Evolutionary conservation across 176 grass and related monocot genomes (phyloP), one percentile per base, ranked within the genome.

Genomic region (Tillandsia leiboldiana): DNA sequence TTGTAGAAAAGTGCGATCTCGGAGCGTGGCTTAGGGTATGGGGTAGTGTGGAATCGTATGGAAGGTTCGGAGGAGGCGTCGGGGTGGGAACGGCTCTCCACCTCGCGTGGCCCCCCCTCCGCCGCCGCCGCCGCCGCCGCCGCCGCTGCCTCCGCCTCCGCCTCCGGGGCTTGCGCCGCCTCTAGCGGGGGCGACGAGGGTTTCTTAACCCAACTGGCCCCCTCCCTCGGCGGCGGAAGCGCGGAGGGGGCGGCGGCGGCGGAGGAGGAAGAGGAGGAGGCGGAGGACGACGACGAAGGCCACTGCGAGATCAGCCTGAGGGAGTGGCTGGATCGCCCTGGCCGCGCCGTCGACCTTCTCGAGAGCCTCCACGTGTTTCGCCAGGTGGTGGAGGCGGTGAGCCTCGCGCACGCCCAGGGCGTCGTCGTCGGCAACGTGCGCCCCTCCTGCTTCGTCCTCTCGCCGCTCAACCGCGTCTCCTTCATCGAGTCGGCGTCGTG

Each of bases 401-500:
- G 76, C 74, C 50, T 85, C 63, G 94, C 94, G 17, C 94, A 99
- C 80, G 77, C 90, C 12, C 89, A 99, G 80, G 94, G 89, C 12
- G 87, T 99, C 11, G 90, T 88, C 64, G 84, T 99, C 48, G 82
- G 84, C 51, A 93, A 86, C 80, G 83, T 77, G 13, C 89, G 94
- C 1, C 94, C 94, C 0, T 99, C 94, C 1, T 99, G 94, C 79
- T 93, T 99, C 72, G 89, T 99, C 70, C 76, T 99, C 48, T 99
- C 94, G 11, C 78, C 89, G 70, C 87, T 99, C 51, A 70, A 85
- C 24, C 82, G 84, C 66, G 90, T 99, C 73, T 91, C 89, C 66
- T 99, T 99, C 79, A 99, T 99, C 23, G 94, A 99, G 80, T 93
- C 86, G 3, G 82, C 94, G 62, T 99, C 94, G 10, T 87, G 87